Conservation (phyloP, 768 basidiomycete species). For the Cystofilobasidium ferigula region DNA sequence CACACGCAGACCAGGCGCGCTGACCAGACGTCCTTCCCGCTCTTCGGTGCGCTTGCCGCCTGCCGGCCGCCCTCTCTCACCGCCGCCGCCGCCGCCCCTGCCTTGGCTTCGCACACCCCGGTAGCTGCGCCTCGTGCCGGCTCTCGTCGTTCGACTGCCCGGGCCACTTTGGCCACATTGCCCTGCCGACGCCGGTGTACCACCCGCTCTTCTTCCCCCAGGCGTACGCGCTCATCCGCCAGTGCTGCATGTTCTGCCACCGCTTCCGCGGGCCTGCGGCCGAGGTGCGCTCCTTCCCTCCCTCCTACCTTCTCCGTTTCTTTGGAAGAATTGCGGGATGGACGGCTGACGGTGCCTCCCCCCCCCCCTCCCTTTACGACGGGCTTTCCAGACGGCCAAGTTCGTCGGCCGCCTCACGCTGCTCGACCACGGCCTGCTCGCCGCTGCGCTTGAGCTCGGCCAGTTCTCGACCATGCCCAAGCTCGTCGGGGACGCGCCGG, state of each 20-base stretch:
- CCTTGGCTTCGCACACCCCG: too few species aligned
- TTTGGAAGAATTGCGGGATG: too few species aligned
- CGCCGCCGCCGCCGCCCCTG: too few species aligned
- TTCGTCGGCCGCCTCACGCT: constrained; percentile 76
- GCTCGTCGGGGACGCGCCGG: constrained; percentile 9
- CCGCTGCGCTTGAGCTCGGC: constrained; percentile 67
- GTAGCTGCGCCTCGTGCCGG: constrained; percentile 83
- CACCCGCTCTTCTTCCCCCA: constrained; percentile 93
- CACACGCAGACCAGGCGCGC: neutral
- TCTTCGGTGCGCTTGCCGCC: neutral
- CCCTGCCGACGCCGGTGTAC: constrained; percentile 86
- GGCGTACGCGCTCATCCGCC: constrained; percentile 73
- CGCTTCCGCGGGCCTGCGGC: constrained; percentile 67
- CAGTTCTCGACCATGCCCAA: constrained; percentile 46
- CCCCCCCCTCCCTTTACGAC: constrained; percentile 14
- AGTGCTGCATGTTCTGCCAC: constrained; percentile 88
- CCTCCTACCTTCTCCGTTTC: neutral
- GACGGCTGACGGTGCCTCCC: neutral
- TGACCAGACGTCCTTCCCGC: neutral
- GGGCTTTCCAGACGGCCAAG: constrained; percentile 53
- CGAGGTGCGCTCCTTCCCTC: constrained; percentile 45
- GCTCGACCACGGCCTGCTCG: constrained; percentile 76
- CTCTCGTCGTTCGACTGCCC: constrained; percentile 90
- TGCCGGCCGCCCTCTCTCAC: too few species aligned
- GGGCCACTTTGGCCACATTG: constrained; percentile 96